phyloP scores from a whole-genome alignment of 257 asterid species.

The Plantago elongata region DNA sequence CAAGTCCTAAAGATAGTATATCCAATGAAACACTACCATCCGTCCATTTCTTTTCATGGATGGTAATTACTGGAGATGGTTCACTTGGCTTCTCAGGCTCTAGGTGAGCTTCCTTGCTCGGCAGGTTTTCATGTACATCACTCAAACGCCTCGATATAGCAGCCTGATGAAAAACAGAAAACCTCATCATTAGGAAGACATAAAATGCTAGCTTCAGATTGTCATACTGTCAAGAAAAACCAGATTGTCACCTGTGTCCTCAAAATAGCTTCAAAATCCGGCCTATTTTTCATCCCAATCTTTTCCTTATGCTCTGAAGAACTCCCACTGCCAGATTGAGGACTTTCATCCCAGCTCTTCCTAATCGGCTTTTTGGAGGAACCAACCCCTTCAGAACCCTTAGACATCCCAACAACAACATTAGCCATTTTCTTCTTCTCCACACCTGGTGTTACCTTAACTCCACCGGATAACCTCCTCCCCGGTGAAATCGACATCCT shows the following conservation, averaged over 20 bases:
- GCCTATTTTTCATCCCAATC: conserved; percentile 40
- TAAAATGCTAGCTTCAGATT: neutral
- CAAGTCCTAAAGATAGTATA: conserved; percentile 61
- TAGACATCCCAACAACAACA: conserved; percentile 67
- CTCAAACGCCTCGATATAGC: conserved; percentile 95
- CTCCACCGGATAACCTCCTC: conserved; percentile 68
- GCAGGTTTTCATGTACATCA: conserved; percentile 59
- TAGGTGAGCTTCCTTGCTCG: conserved; percentile 27
- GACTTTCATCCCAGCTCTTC: conserved; percentile 88
- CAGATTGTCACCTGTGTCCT: conserved; percentile 74
- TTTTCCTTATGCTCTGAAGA: conserved; percentile 50
- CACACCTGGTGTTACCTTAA: conserved; percentile 53
- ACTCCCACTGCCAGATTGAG: conserved; percentile 40
- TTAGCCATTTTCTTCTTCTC: conserved; percentile 74
- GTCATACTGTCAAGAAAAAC: neutral
- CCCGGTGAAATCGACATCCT: conserved; percentile 88
- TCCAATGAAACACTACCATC: conserved; percentile 77
- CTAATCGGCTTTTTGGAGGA: conserved; percentile 47
- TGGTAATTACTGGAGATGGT: conserved; percentile 69
- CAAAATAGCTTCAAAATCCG: conserved; percentile 76
- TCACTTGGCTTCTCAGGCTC: conserved; percentile 34
- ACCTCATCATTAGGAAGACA: neutral
- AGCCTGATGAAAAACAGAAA: conserved; percentile 44
- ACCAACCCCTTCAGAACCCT: conserved; percentile 70
- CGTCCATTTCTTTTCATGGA: conserved; percentile 98